A percentile compares a stretch with the other conserved stretches of the same genome.
These are phyloP conservation scores for Pleurotus djamor DNA, from an alignment of 768 basidiomycete genomes.

Conservation along the genomic window DNA sequence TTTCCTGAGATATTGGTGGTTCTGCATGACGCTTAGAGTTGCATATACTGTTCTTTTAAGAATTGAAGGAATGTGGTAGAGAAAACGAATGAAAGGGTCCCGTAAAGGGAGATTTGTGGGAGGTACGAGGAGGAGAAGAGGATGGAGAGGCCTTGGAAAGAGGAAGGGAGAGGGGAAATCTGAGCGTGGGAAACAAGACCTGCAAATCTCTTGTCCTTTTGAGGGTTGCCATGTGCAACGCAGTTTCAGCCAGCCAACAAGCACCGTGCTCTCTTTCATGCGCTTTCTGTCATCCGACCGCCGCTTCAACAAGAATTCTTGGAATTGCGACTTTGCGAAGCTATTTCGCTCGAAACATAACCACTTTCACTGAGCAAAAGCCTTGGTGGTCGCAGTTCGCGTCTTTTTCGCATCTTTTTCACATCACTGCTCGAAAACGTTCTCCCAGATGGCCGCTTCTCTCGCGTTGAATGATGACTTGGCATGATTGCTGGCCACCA, in stretches of 20 bases:
- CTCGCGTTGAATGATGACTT: background rate
- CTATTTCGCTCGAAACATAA: background rate
- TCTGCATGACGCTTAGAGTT: background rate
- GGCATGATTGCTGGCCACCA: background rate
- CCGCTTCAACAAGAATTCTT: background rate
- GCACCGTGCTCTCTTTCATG: conserved; percentile 6
- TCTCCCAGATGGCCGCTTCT: background rate
- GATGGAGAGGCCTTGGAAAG: background rate
- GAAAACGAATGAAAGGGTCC: conserved; percentile 5
- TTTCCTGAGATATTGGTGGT: conserved; percentile 2
- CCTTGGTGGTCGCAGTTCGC: too few species aligned
- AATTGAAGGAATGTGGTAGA: background rate
- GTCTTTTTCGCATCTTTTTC: background rate
- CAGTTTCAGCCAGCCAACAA: background rate
- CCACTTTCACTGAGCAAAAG: background rate
- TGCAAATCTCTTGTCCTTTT: background rate
- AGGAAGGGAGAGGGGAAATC: background rate
- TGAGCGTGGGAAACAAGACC: background rate
- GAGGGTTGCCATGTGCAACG: conserved; percentile 2
- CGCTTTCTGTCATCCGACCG: background rate
- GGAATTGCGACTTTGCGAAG: too few species aligned
- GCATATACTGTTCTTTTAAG: background rate
- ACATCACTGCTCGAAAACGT: background rate
- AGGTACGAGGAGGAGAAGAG: background rate
- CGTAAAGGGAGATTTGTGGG: background rate